Percentiles rank a stretch among this genome's conserved stretches.
Conservation (phyloP, 768 basidiomycete genomes). For the Tephrocybe sp. region DNA sequence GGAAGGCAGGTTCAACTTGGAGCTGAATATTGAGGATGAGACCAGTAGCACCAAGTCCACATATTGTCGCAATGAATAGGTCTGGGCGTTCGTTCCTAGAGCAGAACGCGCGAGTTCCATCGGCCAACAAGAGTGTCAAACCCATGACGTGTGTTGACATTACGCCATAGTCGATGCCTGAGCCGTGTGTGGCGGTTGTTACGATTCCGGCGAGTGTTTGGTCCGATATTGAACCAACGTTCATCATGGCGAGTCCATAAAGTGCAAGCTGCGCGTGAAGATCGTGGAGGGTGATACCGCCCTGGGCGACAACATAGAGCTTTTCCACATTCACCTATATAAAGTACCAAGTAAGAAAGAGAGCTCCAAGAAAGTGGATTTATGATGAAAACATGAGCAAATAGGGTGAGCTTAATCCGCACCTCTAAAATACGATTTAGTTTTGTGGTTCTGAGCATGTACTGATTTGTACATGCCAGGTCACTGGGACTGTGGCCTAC, state of each 20-base stretch:
- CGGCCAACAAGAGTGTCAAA: conserved; percentile 73
- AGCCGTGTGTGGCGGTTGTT: conserved; percentile 94
- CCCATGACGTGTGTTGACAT: conserved; percentile 80
- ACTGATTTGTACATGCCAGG: conserved; percentile 85
- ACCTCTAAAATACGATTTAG: conserved; percentile 78
- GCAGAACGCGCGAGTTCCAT: conserved; percentile 67
- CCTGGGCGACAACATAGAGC: conserved; percentile 66
- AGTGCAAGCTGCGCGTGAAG: conserved; percentile 67
- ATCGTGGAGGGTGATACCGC: conserved; percentile 73
- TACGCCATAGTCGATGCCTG: conserved; percentile 75
- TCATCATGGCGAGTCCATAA: conserved; percentile 80
- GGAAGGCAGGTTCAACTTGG: conserved; percentile 78
- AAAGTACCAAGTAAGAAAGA: conserved; percentile 14
- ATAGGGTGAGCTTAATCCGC: conserved; percentile 30
- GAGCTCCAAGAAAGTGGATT: conserved; percentile 6
- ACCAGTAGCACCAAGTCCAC: conserved; percentile 89
- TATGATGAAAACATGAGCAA: conserved; percentile 18
- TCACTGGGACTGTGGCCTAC: conserved; percentile 94
- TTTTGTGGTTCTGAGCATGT: conserved; percentile 77
- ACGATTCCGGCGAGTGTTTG: conserved; percentile 92
- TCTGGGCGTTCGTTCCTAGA: conserved; percentile 62
- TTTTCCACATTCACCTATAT: conserved; percentile 73
- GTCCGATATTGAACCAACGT: conserved; percentile 94
- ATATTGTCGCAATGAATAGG: conserved; percentile 86
- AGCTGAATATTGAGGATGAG: conserved; percentile 78